Conservation (phyloP, 306 rosid species). For the Quercus suber region DNA sequence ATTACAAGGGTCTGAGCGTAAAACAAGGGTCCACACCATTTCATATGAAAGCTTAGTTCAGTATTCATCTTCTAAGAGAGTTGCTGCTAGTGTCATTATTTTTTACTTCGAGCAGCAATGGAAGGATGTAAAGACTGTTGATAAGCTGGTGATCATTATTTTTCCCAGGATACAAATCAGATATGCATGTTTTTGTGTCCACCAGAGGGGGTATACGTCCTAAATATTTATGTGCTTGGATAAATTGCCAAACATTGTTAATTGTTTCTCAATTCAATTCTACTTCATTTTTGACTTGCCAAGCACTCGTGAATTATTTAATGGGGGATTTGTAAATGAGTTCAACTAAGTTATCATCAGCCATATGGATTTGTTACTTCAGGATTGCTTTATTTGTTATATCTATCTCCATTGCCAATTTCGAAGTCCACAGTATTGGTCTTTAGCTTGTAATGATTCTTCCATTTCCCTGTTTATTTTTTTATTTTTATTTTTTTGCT, state of each 20-base stretch:
- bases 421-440: background rate
- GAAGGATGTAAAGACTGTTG: background rate
- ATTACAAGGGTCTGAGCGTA: too few relatives aligned
- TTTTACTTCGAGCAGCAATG: too few relatives aligned
- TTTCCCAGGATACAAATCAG: background rate
- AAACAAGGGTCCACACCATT: slow-evolving; percentile 3
- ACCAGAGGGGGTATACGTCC: background rate
- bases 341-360: background rate
- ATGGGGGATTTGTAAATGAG: background rate
- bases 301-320: background rate
- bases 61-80: background rate
- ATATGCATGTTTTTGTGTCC: background rate
- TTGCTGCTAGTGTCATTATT: background rate
- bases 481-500: too few relatives aligned
- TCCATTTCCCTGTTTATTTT: too few relatives aligned
- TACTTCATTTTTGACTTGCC: background rate
- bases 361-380: background rate
- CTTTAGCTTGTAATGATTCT: too few relatives aligned
- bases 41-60: background rate
- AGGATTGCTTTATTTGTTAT: background rate
- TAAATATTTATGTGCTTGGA: background rate
- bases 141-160: background rate
- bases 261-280: background rate
- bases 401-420: background rate
- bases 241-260: background rate